phyloP scores from a whole-genome alignment of 352 stramenopile genomes.

The Globisporangium abappressorium region DNA sequence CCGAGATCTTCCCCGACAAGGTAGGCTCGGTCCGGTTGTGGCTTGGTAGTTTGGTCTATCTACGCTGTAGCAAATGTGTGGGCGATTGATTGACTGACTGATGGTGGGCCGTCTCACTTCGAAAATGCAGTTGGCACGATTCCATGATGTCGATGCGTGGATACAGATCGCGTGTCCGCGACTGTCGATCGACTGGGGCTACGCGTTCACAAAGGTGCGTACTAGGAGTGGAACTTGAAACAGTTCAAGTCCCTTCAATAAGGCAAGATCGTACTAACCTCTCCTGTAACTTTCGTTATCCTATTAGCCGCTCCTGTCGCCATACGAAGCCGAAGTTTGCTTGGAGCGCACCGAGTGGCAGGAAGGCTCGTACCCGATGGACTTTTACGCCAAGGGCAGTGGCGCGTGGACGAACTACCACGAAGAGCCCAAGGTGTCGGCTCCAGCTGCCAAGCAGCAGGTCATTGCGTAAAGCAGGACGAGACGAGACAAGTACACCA shows the following conservation, averaged over 20 bases:
- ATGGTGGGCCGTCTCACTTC: not conserved
- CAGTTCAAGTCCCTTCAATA: not conserved
- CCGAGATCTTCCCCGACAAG: constrained; percentile 96
- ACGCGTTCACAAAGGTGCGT: constrained; percentile 91
- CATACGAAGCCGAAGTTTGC: constrained; percentile 97
- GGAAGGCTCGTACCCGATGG: constrained; percentile 96
- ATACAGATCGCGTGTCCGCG: constrained; percentile 99
- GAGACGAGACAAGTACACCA: not conserved
- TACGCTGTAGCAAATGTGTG: not conserved
- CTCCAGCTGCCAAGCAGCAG: not conserved
- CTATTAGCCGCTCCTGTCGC: constrained; percentile 90
- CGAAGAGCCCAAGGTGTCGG: constrained; percentile 35
- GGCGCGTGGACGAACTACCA: constrained; percentile 98
- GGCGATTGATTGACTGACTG: not conserved
- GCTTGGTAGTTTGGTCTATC: not conserved
- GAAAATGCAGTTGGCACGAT: constrained; percentile 70
- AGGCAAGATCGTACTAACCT: not conserved
- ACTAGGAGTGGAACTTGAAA: not conserved
- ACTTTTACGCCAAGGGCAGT: constrained; percentile 97
- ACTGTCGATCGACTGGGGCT: constrained; percentile 99
- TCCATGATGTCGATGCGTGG: constrained; percentile 93
- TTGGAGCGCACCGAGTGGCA: constrained; percentile 88
- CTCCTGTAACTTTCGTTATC: not conserved
- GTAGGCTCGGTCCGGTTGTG: constrained; percentile 19
- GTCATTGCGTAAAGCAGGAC: constrained; percentile 3